phyloP scores from a whole-genome alignment of 2,329 filamentous ascomycete species.

The Aspergillus thermomutatus region DNA sequence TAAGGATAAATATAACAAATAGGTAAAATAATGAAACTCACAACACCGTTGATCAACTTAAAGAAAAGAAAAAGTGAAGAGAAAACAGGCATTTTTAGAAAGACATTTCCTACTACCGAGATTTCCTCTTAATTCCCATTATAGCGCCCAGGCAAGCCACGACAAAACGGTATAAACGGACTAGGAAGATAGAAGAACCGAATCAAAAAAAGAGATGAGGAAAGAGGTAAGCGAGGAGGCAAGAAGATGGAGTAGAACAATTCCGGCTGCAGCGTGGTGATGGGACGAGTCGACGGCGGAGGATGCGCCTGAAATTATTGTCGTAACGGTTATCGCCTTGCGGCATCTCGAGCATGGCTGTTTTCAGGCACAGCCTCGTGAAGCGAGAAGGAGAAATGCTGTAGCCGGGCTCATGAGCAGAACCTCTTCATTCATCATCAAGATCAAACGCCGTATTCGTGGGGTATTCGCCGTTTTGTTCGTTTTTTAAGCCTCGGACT shows the following conservation, averaged over 20 bases:
- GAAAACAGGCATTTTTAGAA: slow-evolving; percentile 34
- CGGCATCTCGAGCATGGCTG: neutral
- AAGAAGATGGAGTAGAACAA: slow-evolving; percentile 17
- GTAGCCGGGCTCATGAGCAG: slow-evolving; percentile 10
- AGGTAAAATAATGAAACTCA: neutral
- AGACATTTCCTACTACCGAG: slow-evolving; percentile 32
- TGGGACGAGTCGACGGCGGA: slow-evolving; percentile 6
- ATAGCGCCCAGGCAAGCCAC: slow-evolving; percentile 37
- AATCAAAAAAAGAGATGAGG: slow-evolving; percentile 13
- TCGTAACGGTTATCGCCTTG: neutral
- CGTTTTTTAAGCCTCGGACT: slow-evolving; percentile 39
- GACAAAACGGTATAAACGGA: slow-evolving; percentile 21
- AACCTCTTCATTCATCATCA: slow-evolving; percentile 22
- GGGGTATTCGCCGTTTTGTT: slow-evolving; percentile 16
- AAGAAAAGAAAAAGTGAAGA: slow-evolving; percentile 6
- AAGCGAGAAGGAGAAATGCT: slow-evolving; percentile 10
- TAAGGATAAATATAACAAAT: neutral
- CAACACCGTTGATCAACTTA: neutral
- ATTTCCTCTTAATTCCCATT: slow-evolving; percentile 38
- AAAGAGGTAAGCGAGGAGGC: slow-evolving; percentile 3
- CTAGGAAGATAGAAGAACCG: slow-evolving; percentile 8
- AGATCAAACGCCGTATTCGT: slow-evolving; percentile 23
- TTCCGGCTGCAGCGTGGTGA: slow-evolving; percentile 26
- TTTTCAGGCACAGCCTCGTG: neutral
- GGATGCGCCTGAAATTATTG: slow-evolving; percentile 3